phyloP scores from a whole-genome alignment of 768 basidiomycete species.

The Floccularia luteovirens region DNA sequence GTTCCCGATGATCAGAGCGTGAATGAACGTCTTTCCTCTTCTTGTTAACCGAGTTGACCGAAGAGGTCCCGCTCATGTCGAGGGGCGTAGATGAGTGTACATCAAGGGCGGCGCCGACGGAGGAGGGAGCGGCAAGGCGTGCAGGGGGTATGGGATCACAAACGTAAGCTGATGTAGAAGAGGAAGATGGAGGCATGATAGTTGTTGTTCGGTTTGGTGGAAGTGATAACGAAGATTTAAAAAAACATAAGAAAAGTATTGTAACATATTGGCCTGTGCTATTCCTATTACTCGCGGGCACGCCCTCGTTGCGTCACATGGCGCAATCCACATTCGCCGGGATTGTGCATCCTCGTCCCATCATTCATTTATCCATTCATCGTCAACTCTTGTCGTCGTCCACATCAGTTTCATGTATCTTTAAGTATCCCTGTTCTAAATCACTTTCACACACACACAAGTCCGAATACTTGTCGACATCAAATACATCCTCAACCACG shows the following conservation, averaged over 20 bases:
- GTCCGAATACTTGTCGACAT: too few relatives aligned
- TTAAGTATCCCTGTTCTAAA: too few relatives aligned
- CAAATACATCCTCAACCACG: not conserved
- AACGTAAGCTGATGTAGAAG: slow-evolving; percentile 29
- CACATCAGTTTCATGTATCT: too few relatives aligned
- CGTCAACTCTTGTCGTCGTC: not conserved
- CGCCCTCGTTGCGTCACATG: slow-evolving; percentile 32
- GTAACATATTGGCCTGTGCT: not conserved
- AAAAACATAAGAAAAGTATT: too few relatives aligned
- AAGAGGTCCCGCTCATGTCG: too few relatives aligned
- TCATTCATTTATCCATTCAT: not conserved
- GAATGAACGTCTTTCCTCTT: too few relatives aligned
- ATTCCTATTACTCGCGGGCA: slow-evolving; percentile 4
- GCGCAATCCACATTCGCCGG: slow-evolving; percentile 24
- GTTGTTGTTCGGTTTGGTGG: too few relatives aligned
- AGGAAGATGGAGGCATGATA: slow-evolving; percentile 16
- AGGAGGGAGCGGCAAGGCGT: slow-evolving; percentile 32
- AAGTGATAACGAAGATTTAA: too few relatives aligned
- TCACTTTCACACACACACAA: too few relatives aligned
- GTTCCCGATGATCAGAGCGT: too few relatives aligned
- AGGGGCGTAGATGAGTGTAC: too few relatives aligned
- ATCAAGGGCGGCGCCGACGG: slow-evolving; percentile 26
- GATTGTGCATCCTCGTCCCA: not conserved
- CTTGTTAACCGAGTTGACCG: too few relatives aligned
- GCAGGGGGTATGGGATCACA: slow-evolving; percentile 72